Evolutionary conservation across 2,329 filamentous ascomycete species (phyloP), one percentile per base, ranked within the genome.

Genomic region (Nannizziopsis arthrosporioides): DNA sequence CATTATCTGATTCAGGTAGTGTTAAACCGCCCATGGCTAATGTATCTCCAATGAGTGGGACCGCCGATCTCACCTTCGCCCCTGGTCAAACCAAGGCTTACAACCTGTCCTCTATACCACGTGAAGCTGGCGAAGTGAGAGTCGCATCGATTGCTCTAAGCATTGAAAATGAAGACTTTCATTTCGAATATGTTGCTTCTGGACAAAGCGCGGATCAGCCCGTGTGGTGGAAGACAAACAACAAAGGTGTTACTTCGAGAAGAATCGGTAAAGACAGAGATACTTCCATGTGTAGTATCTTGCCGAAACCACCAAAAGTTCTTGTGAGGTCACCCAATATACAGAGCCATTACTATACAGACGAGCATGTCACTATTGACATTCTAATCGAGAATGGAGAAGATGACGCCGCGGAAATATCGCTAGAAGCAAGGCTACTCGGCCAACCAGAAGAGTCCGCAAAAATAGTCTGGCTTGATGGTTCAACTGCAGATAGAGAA

Each of bases 281-380:
- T 48, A 70, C 72, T 1, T 69, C 76, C 31, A 68, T 70, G 1
- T 76, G 94, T 48, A 81, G 78, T 48, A 80, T 98, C 18, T 73
- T 88, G 47, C 90, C 92, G 1, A 85, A 93, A 55, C 92, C 90
- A 22, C 92, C 92, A 0, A 96, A 95, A 65, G 80, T 98, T 70
- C 81, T 86, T 56, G 78, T 98, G 40, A 75, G 70, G 19, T 68
- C 86, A 8, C 70, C 77, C 1, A 74, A 78, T 36, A 65, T 82
- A 6, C 71, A 75, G 49, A 74, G 78, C 10, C 81, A 88, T 47
- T 93, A 90, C 63, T 96, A 94, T 61, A 85, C 84, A 1, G 84
- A 93, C 57, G 92, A 98, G 67, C 64, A 70, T 0, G 77, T 95
- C 22, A 70, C 70, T 5, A 63, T 96, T 17, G 68, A 74, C 0